Evolutionary conservation across 2,329 filamentous ascomycete genomes (phyloP).

Genomic region (Rhexocercosporidium sp.): DNA sequence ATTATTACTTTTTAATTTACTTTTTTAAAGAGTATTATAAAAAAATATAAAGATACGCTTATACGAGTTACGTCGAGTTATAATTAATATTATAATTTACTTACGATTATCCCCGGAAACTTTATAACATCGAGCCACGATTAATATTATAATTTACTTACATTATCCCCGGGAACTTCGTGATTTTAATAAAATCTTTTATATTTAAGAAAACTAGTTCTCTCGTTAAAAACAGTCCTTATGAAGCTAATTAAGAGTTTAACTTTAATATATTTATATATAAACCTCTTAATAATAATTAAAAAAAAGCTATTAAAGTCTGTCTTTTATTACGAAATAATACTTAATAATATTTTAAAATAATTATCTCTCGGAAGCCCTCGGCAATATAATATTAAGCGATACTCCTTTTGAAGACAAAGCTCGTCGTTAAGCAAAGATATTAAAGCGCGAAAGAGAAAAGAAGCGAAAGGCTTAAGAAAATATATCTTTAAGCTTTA

Average conservation of each 20-base stretch:
- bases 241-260: background rate
- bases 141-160: too few relatives aligned
- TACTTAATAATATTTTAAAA: too few relatives aligned
- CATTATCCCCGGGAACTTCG: too few relatives aligned
- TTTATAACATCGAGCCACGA: too few relatives aligned
- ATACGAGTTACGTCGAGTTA: slow-evolving; percentile 15
- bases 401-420: background rate
- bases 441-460: too few relatives aligned
- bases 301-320: background rate
- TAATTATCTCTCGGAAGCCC: background rate
- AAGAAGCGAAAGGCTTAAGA: too few relatives aligned
- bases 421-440: background rate
- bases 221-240: background rate
- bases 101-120: too few relatives aligned
- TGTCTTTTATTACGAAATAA: rapidly evolving
- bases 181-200: too few relatives aligned
- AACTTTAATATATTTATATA: background rate
- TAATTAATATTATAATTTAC: slow-evolving; percentile 19
- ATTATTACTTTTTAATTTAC: slow-evolving; percentile 1
- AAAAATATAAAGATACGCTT: background rate
- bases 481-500: too few relatives aligned
- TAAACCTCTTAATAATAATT: background rate
- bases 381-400: background rate
- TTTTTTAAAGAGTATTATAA: slow-evolving; percentile 1
- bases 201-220: background rate